Conservation (phyloP, 805 yeast genomes). For the Spathaspora hagerdaliae region DNA sequence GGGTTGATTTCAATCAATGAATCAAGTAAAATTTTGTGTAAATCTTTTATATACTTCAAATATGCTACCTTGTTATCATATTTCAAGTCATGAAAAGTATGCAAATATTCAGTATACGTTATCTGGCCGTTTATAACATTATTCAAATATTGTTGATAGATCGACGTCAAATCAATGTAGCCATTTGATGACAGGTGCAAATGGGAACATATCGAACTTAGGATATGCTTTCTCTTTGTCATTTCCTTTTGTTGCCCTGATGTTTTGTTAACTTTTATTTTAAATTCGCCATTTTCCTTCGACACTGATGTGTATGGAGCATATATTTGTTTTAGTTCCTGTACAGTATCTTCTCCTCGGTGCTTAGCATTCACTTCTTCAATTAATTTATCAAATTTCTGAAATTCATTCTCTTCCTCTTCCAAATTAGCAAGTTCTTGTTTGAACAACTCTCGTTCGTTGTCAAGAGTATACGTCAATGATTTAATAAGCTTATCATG, state of each 20-base stretch:
- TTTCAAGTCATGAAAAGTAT: slow-evolving; percentile 38
- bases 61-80: slow-evolving; percentile 29
- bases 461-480: slow-evolving; percentile 2
- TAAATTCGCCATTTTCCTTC: not conserved
- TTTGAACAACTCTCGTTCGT: slow-evolving; percentile 4
- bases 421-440: slow-evolving; percentile 9
- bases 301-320: slow-evolving; percentile 19
- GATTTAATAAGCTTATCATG: slow-evolving; percentile 25
- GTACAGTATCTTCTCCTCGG: slow-evolving; percentile 2
- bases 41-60: slow-evolving; percentile 37
- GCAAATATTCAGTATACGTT: slow-evolving; percentile 51
- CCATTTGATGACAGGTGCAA: slow-evolving; percentile 52
- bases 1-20: slow-evolving; percentile 51
- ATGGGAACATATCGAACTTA: slow-evolving; percentile 49
- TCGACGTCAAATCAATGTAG: slow-evolving; percentile 50
- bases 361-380: slow-evolving; percentile 5
- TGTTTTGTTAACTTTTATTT: slow-evolving; percentile 7
- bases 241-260: slow-evolving; percentile 15
- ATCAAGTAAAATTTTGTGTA: slow-evolving; percentile 46
- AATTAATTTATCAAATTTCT: slow-evolving; percentile 11
- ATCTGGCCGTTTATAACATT: slow-evolving; percentile 24
- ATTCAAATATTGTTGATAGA: slow-evolving; percentile 53
- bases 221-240: slow-evolving; percentile 32
- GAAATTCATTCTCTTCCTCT: slow-evolving; percentile 12
- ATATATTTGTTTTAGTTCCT: slow-evolving; percentile 14